Conservation (phyloP, 768 basidiomycete genomes). For the Boletus rex-veris region DNA sequence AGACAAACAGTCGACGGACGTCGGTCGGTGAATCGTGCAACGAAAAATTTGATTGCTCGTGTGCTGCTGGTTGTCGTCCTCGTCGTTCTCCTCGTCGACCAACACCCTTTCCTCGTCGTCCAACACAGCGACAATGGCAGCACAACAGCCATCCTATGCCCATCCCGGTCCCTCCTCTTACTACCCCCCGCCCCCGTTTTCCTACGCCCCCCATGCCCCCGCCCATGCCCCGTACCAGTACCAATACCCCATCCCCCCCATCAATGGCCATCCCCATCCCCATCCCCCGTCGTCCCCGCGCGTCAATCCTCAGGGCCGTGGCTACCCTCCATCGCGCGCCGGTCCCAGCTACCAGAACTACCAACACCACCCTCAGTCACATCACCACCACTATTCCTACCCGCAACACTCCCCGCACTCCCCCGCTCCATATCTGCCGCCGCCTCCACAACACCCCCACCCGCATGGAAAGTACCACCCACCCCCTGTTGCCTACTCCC, state of each 20-base stretch:
- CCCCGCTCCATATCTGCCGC: constrained; percentile 24
- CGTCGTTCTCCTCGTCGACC: constrained; percentile 6
- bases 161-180: constrained; percentile 30
- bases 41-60: constrained; percentile 9
- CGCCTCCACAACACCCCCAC: constrained; percentile 13
- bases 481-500: constrained; percentile 35
- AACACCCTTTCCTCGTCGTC: constrained; percentile 1
- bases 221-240: constrained; percentile 26
- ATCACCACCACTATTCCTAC: constrained; percentile 35
- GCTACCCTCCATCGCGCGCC: constrained; percentile 36
- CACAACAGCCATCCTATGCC: constrained; percentile 23
- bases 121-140: constrained; percentile 18
- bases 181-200: constrained; percentile 28
- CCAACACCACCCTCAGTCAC: constrained; percentile 24
- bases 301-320: constrained; percentile 23
- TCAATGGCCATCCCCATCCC: neutral
- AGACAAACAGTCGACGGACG: constrained; percentile 14
- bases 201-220: constrained; percentile 32
- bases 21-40: neutral
- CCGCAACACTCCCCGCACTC: constrained; percentile 31
- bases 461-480: constrained; percentile 27
- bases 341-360: constrained; percentile 38
- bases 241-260: constrained; percentile 40
- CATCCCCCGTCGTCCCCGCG: constrained; percentile 32
- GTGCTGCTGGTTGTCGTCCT: constrained; percentile 10